Evolutionary conservation across 2,329 filamentous ascomycete species (phyloP), one percentile per base, ranked within the genome.

Genomic region (Thermothelomyces thermophilus): DNA sequence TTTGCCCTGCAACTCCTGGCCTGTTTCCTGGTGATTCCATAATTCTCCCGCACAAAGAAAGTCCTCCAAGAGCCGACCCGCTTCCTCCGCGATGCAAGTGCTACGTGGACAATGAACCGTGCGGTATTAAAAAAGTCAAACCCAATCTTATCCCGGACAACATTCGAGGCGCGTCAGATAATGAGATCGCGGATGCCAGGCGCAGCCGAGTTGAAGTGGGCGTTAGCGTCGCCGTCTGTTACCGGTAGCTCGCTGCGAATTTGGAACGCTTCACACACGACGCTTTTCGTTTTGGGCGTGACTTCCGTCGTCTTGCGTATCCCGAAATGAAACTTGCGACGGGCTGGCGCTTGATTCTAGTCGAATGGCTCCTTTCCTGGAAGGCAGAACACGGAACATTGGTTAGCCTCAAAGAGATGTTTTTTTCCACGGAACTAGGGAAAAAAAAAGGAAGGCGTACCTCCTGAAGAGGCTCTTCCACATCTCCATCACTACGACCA

Each of bases 401-500:
- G 3, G 13, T 50, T 22, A 47, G 41, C 39, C 22, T 24, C 24
- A n/a, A n/a, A n/a, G 4, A 2, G 20, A 35, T 9, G 24, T 5
- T 26, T 26, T 5, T 26, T 26, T 26, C 24, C 9, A n/a, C n/a
- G n/a, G 5, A 26, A 5, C 24, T 9, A 26, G 24, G 24, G 24
- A 26, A 9, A 26, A 9, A 5, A 9, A 9, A 9, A 26, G 5
- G 9, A 9, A 5, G 24, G 24, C 24, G 5, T 28, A 66, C 64
- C 56, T 54, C 36, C 55, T 46, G 9, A 53, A 33, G 8, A 53
- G 42, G 7, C 22, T 42, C 3, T 53, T 53, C 56, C 54, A 63
- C 8, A 59, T 56, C 58, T 67, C 66, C 14, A 65, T 56, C 5
- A 55, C 44, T 6, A 67, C 52, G 20, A 68, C 60, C 7, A 62